These are phyloP conservation scores for Mucor lusitanicus DNA, from an alignment of 371 early-diverging fungal genomes.

Conservation along the genomic window DNA sequence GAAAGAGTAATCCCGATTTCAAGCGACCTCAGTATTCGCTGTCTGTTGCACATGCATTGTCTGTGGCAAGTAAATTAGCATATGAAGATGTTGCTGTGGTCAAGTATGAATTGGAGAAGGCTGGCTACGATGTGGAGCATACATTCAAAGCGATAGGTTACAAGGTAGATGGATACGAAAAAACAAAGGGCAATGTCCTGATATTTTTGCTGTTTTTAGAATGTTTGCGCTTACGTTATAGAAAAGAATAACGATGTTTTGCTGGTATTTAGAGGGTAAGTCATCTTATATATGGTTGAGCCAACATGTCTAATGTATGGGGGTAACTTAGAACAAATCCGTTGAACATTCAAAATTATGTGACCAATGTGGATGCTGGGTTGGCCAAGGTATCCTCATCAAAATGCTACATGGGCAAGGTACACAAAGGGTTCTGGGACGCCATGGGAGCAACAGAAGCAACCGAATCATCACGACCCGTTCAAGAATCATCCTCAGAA, in stretches of 20 bases:
- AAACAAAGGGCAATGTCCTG: background rate
- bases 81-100: conserved; percentile 61
- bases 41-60: conserved; percentile 51
- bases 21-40: conserved; percentile 44
- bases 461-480: background rate
- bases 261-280: conserved; percentile 53
- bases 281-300: background rate
- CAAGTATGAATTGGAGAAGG: conserved; percentile 51
- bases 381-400: conserved; percentile 32
- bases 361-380: conserved; percentile 52
- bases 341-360: conserved; percentile 60
- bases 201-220: conserved; percentile 34
- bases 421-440: conserved; percentile 59
- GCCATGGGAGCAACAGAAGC: conserved; percentile 48
- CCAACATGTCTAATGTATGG: background rate
- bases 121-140: conserved; percentile 51
- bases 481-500: background rate
- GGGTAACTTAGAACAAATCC: conserved; percentile 51
- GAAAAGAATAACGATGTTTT: conserved; percentile 57
- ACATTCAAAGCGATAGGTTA: conserved; percentile 59
- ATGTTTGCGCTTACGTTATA: conserved; percentile 55
- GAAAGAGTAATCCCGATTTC: conserved; percentile 3
- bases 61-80: conserved; percentile 55
- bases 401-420: conserved; percentile 40
- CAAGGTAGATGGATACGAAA: conserved; percentile 27